A percentile compares a stretch with the other conserved stretches of the same genome.
Evolutionary conservation across 345 rosid genomes (phyloP).

Genomic region (Brassica rapa): DNA sequence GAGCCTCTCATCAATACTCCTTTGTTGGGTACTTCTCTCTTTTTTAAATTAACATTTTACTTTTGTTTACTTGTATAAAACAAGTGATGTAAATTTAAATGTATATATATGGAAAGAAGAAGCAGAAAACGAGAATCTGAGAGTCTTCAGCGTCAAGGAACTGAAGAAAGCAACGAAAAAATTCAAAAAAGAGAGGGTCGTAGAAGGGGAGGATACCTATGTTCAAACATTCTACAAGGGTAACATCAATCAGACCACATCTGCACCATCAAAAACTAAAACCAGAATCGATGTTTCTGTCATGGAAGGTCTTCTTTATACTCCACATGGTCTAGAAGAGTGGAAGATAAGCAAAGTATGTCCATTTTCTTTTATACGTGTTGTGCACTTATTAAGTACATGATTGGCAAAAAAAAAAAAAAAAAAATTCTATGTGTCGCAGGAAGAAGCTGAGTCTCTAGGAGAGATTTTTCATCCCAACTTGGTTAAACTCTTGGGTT

Average conservation of each 20-base stretch:
- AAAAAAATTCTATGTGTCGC: neutral
- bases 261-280: slow-evolving; percentile 1
- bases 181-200: neutral
- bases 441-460: slow-evolving; percentile 3
- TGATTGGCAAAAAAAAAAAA: too few species aligned
- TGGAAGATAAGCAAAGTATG: slow-evolving; percentile 9
- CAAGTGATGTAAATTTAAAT: too few species aligned
- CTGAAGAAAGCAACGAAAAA: slow-evolving; percentile 17
- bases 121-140: neutral
- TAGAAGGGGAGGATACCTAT: neutral
- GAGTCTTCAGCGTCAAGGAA: slow-evolving; percentile 18
- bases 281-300: slow-evolving; percentile 7
- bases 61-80: too few species aligned
- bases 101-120: too few species aligned
- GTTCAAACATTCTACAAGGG: slow-evolving; percentile 14
- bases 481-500: slow-evolving; percentile 19
- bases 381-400: neutral
- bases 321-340: neutral
- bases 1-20: too few species aligned
- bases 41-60: too few species aligned
- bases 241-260: slow-evolving; percentile 10
- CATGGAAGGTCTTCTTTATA: slow-evolving; percentile 3
- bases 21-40: too few species aligned
- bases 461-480: neutral
- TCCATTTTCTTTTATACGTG: neutral